phyloP scores from a whole-genome alignment of 768 basidiomycete species.

The Fibroporia radiculosa region DNA sequence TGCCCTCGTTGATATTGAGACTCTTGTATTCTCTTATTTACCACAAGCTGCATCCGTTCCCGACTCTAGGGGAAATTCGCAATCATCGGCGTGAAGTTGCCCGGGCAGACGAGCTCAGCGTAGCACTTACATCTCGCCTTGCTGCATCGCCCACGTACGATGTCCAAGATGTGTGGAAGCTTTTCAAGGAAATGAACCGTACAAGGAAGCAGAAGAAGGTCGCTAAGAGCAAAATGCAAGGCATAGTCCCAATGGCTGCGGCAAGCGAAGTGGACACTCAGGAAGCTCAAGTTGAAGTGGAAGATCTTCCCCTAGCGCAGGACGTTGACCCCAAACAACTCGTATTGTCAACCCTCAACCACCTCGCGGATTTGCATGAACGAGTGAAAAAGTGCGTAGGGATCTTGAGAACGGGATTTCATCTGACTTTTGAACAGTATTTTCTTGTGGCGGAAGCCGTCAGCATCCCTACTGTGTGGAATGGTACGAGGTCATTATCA shows the following conservation, averaged over 20 bases:
- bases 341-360: slow-evolving; percentile 33
- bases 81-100: slow-evolving; percentile 41
- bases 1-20: slow-evolving; percentile 41
- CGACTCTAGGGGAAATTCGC: slow-evolving; percentile 45
- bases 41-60: slow-evolving; percentile 44
- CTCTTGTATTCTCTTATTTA: slow-evolving; percentile 42
- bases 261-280: not conserved
- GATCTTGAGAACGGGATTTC: slow-evolving; percentile 1
- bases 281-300: not conserved
- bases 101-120: slow-evolving; percentile 45
- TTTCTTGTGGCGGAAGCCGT: slow-evolving; percentile 59
- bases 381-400: slow-evolving; percentile 49
- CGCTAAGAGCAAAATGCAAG: slow-evolving; percentile 15
- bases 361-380: slow-evolving; percentile 56
- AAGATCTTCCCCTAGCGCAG: slow-evolving; percentile 3
- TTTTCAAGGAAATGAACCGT: slow-evolving; percentile 38
- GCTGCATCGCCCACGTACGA: slow-evolving; percentile 38
- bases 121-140: slow-evolving; percentile 39
- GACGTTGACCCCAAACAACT: slow-evolving; percentile 34
- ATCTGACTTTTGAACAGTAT: slow-evolving; percentile 30
- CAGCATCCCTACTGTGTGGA: slow-evolving; percentile 41
- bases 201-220: slow-evolving; percentile 26
- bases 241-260: no score
- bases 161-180: slow-evolving; percentile 44
- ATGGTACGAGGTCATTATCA: slow-evolving; percentile 26